Percentiles rank a stretch among this genome's conserved stretches.
phyloP scores from a whole-genome alignment of 2,329 filamentous ascomycete genomes.

The Colletotrichum tofieldiae region DNA sequence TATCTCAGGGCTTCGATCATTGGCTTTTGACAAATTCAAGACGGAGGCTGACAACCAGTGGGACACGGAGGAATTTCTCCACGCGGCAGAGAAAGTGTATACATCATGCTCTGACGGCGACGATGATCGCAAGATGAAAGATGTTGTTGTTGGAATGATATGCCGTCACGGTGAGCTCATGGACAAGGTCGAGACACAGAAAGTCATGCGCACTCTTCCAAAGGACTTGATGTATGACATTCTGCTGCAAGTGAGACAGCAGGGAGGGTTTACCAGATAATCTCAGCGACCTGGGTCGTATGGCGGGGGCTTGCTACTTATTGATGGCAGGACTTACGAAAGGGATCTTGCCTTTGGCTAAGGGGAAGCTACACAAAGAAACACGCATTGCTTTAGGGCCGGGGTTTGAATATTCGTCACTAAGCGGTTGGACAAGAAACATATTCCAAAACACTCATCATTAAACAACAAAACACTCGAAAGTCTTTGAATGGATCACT shows the following conservation, averaged over 20 bases:
- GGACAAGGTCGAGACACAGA: slow-evolving; percentile 27
- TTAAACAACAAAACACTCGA: too few relatives aligned
- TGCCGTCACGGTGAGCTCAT: slow-evolving; percentile 28
- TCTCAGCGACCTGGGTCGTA: too few relatives aligned
- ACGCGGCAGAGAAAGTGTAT: slow-evolving; percentile 30
- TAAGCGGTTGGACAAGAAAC: too few relatives aligned
- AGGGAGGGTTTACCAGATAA: slow-evolving; percentile 18
- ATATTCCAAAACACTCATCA: too few relatives aligned
- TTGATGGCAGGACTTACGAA: background rate
- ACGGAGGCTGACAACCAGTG: slow-evolving; percentile 30
- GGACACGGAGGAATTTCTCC: slow-evolving; percentile 35
- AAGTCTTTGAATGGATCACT: too few relatives aligned
- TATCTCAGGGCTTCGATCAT: slow-evolving; percentile 8
- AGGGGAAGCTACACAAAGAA: background rate
- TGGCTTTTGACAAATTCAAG: slow-evolving; percentile 21
- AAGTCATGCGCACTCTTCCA: slow-evolving; percentile 30
- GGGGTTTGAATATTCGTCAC: background rate
- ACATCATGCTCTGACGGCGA: slow-evolving; percentile 10
- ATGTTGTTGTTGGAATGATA: slow-evolving; percentile 32
- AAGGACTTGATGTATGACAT: slow-evolving; percentile 36
- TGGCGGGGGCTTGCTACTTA: fast-evolving
- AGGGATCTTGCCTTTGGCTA: background rate
- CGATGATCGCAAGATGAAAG: slow-evolving; percentile 32
- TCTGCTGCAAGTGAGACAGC: slow-evolving; percentile 19
- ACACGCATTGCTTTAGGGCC: background rate